These are phyloP conservation scores for Chimonanthus salicifolius DNA, from an alignment of 164 flowering plant species.

Conservation along the genomic window DNA sequence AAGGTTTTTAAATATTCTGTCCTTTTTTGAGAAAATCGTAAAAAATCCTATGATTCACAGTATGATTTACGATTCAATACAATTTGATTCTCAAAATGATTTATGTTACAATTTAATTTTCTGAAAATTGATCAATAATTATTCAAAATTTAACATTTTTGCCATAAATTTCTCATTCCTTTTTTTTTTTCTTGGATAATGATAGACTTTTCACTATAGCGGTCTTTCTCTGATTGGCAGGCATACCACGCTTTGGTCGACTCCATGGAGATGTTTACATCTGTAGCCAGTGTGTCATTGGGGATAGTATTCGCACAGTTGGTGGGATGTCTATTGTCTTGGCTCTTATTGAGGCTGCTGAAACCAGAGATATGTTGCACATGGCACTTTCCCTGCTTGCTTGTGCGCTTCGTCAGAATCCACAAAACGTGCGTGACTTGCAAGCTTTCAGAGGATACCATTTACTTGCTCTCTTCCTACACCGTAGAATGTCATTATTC, in stretches of 20 bases:
- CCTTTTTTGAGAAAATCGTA: too few species aligned
- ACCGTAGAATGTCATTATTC: constrained; percentile 77
- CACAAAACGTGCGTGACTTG: constrained; percentile 92
- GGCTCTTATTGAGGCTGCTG: constrained; percentile 92
- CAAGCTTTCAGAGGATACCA: constrained; percentile 92
- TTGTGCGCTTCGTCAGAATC: constrained; percentile 87
- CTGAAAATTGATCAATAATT: too few species aligned
- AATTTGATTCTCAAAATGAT: too few species aligned
- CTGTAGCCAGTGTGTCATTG: constrained; percentile 83
- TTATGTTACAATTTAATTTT: too few species aligned
- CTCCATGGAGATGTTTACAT: constrained; percentile 82
- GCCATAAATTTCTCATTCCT: too few species aligned
- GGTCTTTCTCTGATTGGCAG: constrained; percentile 31
- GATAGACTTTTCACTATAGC: not conserved
- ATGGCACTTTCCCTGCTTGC: constrained; percentile 90
- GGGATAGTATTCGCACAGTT: constrained; percentile 74
- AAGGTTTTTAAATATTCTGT: too few species aligned
- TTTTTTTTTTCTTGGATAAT: not conserved
- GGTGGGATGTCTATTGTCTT: constrained; percentile 91
- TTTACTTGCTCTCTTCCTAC: constrained; percentile 86
- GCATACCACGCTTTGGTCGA: constrained; percentile 99
- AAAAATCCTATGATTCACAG: too few species aligned
- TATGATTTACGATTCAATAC: too few species aligned
- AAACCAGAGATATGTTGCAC: constrained; percentile 93
- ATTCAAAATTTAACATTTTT: too few species aligned